Evolutionary conservation across 1,284 basidiomycete species (phyloP).

Genomic region (Caloboletus firmus): DNA sequence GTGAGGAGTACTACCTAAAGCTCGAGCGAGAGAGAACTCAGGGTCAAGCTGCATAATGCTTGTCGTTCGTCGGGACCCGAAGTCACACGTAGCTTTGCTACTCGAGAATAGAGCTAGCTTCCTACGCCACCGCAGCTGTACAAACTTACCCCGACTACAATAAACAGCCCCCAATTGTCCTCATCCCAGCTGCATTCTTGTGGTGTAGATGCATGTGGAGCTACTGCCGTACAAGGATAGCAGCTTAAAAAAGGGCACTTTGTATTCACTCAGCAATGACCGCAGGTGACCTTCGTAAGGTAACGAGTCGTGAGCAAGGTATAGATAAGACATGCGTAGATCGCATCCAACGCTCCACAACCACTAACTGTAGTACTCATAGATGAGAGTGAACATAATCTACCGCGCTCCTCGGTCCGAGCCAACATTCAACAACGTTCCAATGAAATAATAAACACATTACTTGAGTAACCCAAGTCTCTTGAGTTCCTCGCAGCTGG

Average conservation of each 20-base stretch:
- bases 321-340: constrained; percentile 31
- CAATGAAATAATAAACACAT: constrained; percentile 13
- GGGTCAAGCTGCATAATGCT: constrained; percentile 15
- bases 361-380: background rate
- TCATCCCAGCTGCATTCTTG: constrained; percentile 15
- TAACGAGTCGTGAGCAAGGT: constrained; percentile 12
- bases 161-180: constrained; percentile 14
- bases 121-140: constrained; percentile 8
- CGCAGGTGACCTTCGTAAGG: background rate
- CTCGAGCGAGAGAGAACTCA: constrained; percentile 60
- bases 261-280: background rate
- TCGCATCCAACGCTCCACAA: background rate
- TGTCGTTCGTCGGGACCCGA: background rate
- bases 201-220: constrained; percentile 12
- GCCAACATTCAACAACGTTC: constrained; percentile 9
- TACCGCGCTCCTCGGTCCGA: constrained; percentile 9
- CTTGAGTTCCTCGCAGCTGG: constrained; percentile 75
- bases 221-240: background rate
- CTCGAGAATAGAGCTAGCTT: background rate
- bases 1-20: constrained; percentile 82
- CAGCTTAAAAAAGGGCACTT: background rate
- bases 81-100: background rate
- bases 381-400: constrained; percentile 11
- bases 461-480: constrained; percentile 51
- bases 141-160: constrained; percentile 15